phyloP scores from a whole-genome alignment of 1,284 basidiomycete genomes.

The Ustilago trichophora region DNA sequence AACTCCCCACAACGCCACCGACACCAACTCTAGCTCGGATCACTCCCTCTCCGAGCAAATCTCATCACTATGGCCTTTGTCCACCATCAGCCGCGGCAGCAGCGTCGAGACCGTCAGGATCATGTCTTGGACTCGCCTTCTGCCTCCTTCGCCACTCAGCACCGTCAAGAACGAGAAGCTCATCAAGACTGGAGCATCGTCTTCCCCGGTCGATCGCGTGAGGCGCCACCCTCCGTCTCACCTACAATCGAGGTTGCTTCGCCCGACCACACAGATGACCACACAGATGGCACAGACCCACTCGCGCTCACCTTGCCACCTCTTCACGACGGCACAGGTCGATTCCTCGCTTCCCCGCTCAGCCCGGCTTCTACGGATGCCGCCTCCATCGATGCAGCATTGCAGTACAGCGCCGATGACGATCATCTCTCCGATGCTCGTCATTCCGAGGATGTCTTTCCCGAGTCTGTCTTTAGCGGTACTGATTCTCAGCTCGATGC shows the following conservation, averaged over 20 bases:
- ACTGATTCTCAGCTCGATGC: slow-evolving; percentile 43
- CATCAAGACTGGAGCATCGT: slow-evolving; percentile 47
- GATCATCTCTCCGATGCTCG: slow-evolving; percentile 20
- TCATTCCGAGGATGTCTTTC: slow-evolving; percentile 22
- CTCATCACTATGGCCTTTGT: slow-evolving; percentile 32
- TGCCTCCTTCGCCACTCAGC: slow-evolving; percentile 7
- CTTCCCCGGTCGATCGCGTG: slow-evolving; percentile 35
- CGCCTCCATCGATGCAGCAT: slow-evolving; percentile 16
- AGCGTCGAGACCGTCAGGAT: slow-evolving; percentile 26
- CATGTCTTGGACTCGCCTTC: slow-evolving; percentile 9
- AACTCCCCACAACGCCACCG: too few species aligned
- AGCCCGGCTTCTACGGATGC: slow-evolving; percentile 29
- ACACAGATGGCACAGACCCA: slow-evolving; percentile 10
- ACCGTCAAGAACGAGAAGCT: slow-evolving; percentile 10
- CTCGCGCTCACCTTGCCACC: slow-evolving; percentile 38
- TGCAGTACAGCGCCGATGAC: slow-evolving; percentile 17
- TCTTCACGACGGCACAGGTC: slow-evolving; percentile 43
- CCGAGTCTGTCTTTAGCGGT: slow-evolving; percentile 30
- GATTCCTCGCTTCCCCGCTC: slow-evolving; percentile 30
- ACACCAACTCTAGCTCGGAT: too few species aligned
- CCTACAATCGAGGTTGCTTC: not conserved
- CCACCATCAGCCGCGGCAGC: slow-evolving; percentile 44
- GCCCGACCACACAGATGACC: slow-evolving; percentile 8
- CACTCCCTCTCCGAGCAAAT: too few species aligned
- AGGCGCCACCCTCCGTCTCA: slow-evolving; percentile 7